Percentiles rank a stretch among this genome's conserved stretches.
phyloP scores from a whole-genome alignment of 78 protist genomes.

The Chrysochromulina tobinii region DNA sequence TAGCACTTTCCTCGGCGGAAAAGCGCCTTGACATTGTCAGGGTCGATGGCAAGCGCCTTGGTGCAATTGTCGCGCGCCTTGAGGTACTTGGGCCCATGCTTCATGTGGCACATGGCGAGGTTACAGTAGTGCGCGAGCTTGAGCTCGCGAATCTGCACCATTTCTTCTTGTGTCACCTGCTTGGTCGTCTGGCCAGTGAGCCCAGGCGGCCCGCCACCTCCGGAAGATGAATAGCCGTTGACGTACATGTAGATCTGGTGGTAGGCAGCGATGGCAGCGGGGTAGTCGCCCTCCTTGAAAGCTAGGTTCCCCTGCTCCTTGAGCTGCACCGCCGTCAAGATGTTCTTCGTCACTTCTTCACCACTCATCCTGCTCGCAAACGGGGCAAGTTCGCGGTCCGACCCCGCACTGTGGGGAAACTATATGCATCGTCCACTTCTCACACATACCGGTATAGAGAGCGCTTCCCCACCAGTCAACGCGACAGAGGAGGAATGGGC shows the following conservation, averaged over 20 bases:
- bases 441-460: too few relatives aligned
- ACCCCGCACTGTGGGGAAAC: too few relatives aligned
- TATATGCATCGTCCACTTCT: too few relatives aligned
- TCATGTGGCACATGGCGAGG: constrained; percentile 1
- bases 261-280: not conserved
- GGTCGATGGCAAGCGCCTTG: constrained; percentile 7
- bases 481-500: too few relatives aligned
- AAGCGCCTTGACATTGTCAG: not conserved
- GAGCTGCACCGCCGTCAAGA: not conserved
- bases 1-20: constrained; percentile 5
- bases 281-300: not conserved
- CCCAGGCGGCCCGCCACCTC: not conserved
- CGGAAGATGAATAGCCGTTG: not conserved
- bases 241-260: constrained; percentile 25
- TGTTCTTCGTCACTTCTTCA: not conserved
- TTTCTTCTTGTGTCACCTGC: not conserved
- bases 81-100: not conserved
- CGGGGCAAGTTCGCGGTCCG: too few relatives aligned
- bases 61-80: not conserved
- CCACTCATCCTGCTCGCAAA: too few relatives aligned
- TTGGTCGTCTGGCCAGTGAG: not conserved
- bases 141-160: not conserved
- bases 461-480: too few relatives aligned
- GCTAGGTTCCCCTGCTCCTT: not conserved
- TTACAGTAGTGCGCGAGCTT: constrained; percentile 7